Evolutionary conservation across 148 eudicot species (phyloP), one percentile per base, ranked within the genome.

Genomic region (Rhododendron molle): DNA sequence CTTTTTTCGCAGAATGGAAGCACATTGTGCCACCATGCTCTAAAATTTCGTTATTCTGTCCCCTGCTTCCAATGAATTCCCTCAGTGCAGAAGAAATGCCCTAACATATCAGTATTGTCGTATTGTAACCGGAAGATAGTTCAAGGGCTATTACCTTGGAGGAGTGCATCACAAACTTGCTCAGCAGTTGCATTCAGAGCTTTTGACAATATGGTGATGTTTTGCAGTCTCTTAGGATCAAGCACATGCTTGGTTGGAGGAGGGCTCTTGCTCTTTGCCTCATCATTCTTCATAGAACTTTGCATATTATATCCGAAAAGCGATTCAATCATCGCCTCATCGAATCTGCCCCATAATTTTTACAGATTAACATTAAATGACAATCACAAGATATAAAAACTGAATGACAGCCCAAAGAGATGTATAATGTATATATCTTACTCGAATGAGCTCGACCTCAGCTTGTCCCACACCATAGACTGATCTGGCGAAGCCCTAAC

Each of bases 401-500:
- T 3, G 28, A 77, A 21, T 16, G 44, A 7, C n/a, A 71, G 67
- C 23, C 9, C 10, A 5, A 20, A 58, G 65, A 58, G 23, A 18
- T 20, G 65, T 1, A 18, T 58, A 58, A 40, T 58, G 9, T 5
- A 58, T 58, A 6, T 58, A 58, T 78, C 99, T 93, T 88, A 97
- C 99, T 97, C 98, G 28, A 97, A 97, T 44, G 99, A 97, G 93
- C 94, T 95, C 46, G 98, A 91, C 16, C 93, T 91, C 54, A 97
- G 90, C 87, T 95, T 90, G 92, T 97, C 99, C 99, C 99, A 97
- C 80, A 97, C 99, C 92, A 93, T 97, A 52, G 98, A 91, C 44
- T 93, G 93, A 87, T 97, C 94, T 7, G 96, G 93, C 44, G 95
- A 90, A 76, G 98, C 99, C 87, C 99, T 91, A 50, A 97, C 98